phyloP scores from a whole-genome alignment of 148 eudicot species.

The Heliosperma pusillum region DNA sequence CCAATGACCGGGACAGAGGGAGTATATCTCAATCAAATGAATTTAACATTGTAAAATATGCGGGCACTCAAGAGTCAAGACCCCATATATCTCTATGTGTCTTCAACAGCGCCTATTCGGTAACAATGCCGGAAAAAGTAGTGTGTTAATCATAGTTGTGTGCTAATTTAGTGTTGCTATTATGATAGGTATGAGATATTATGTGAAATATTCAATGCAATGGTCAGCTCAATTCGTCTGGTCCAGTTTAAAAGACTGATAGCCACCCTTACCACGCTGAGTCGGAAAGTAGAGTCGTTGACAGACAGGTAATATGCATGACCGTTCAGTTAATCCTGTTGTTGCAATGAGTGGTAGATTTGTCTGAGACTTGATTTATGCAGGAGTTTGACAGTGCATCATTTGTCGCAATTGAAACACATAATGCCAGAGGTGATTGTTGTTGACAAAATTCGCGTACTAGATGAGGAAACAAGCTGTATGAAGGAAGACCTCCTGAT shows the following conservation, averaged over 20 bases:
- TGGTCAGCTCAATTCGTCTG: background rate
- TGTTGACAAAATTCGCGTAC: conserved; percentile 25
- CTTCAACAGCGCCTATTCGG: no score
- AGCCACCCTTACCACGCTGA: background rate
- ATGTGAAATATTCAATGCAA: background rate
- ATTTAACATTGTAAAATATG: background rate
- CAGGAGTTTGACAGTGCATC: background rate
- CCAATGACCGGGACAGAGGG: no score
- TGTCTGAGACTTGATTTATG: background rate
- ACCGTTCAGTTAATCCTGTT: background rate
- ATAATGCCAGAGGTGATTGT: background rate
- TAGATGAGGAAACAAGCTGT: conserved; percentile 53
- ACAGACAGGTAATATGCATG: background rate
- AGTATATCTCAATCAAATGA: no score
- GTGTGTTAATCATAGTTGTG: no score
- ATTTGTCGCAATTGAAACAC: conserved; percentile 1
- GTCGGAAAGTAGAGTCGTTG: background rate
- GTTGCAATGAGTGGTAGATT: background rate
- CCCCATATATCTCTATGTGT: no score
- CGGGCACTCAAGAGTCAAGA: background rate
- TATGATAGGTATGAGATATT: background rate
- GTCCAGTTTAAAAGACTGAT: background rate
- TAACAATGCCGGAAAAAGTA: background rate
- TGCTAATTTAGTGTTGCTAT: background rate
- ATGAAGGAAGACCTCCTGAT: conserved; percentile 73